Conservation (phyloP, 768 basidiomycete species). For the Asterophora parasitica region DNA sequence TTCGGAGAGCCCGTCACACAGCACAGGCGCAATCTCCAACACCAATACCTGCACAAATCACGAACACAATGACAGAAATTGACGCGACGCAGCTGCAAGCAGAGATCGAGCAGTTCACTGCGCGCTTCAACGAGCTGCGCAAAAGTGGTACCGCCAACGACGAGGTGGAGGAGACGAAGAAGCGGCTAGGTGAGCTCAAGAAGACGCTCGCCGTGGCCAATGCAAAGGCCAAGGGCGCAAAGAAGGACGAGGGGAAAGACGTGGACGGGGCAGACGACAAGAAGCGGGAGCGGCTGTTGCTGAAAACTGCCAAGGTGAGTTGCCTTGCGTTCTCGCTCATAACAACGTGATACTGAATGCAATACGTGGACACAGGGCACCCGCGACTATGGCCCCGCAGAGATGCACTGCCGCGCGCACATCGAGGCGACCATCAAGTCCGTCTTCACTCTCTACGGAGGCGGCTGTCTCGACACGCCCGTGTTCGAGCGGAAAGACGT, state of each 20-base stretch:
- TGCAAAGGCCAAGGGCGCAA: slow-evolving; percentile 33
- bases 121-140: slow-evolving; percentile 58
- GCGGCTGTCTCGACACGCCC: slow-evolving; percentile 91
- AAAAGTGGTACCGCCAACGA: slow-evolving; percentile 47
- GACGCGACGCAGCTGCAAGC: slow-evolving; percentile 30
- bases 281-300: slow-evolving; percentile 64
- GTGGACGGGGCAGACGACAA: slow-evolving; percentile 7
- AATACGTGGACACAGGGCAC: slow-evolving; percentile 60
- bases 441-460: slow-evolving; percentile 86
- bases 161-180: slow-evolving; percentile 57
- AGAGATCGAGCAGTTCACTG: slow-evolving; percentile 52
- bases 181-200: slow-evolving; percentile 68
- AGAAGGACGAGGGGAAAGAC: slow-evolving; percentile 22
- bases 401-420: slow-evolving; percentile 88
- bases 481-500: slow-evolving; percentile 98
- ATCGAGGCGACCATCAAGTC: slow-evolving; percentile 87
- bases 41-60: too few relatives aligned
- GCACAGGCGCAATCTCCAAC: too few relatives aligned
- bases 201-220: slow-evolving; percentile 43
- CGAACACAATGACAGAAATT: too few relatives aligned
- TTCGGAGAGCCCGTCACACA: too few relatives aligned
- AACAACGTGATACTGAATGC: too few relatives aligned
- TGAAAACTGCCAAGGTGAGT: slow-evolving; percentile 93
- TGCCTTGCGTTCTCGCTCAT: too few relatives aligned
- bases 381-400: slow-evolving; percentile 86